phyloP scores from a whole-genome alignment of 1,284 basidiomycete species.

The Cryptococcus sp. region DNA sequence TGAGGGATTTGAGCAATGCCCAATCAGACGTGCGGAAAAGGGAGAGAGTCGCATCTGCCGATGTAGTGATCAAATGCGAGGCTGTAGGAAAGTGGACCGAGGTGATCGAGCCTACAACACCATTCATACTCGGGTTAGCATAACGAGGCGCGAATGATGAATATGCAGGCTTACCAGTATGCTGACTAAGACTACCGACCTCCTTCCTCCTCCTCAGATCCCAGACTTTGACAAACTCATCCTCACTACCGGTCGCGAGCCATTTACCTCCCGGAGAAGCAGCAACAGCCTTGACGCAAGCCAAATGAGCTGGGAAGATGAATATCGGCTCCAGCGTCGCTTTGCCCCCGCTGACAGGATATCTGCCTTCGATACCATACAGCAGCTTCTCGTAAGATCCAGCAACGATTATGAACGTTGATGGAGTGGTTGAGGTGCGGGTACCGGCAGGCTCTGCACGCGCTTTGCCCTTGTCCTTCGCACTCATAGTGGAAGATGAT shows the following conservation, averaged over 20 bases:
- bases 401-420: conserved; percentile 80
- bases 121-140: background rate
- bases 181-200: conserved; percentile 88
- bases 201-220: conserved; percentile 86
- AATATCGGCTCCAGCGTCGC: conserved; percentile 73
- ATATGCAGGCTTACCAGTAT: conserved; percentile 67
- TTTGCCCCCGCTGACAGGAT: conserved; percentile 37
- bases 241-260: conserved; percentile 90
- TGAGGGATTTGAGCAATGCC: conserved; percentile 81
- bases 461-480: conserved; percentile 33
- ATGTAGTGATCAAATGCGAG: conserved; percentile 84
- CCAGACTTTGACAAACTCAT: conserved; percentile 98
- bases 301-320: conserved; percentile 94
- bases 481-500: conserved; percentile 1
- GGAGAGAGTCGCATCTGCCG: conserved; percentile 84
- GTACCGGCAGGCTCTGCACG: conserved; percentile 13
- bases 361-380: conserved; percentile 79
- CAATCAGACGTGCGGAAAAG: conserved; percentile 92
- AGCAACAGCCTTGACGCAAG: conserved; percentile 85
- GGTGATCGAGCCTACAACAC: conserved; percentile 78
- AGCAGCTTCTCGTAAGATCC: conserved; percentile 95
- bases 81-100: conserved; percentile 82
- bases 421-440: background rate
- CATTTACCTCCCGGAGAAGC: conserved; percentile 90
- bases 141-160: background rate